A percentile compares a stretch with the other conserved stretches of the same genome.
Evolutionary conservation across 2,329 filamentous ascomycete species (phyloP).

Genomic region (Stachybotrys chlorohalonatus): DNA sequence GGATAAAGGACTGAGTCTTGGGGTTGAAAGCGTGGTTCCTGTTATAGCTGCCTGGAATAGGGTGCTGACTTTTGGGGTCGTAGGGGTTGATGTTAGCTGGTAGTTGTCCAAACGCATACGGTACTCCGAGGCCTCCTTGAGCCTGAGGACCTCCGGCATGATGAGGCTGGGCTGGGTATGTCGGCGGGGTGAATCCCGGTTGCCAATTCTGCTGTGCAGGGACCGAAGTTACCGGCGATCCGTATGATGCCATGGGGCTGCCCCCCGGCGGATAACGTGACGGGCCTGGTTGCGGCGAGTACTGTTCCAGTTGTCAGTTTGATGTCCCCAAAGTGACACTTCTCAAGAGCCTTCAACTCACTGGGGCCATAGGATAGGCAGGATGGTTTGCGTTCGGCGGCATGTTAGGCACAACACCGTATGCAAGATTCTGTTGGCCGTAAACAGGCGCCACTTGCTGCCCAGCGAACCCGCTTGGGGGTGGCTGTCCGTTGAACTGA

Average conservation of each 20-base stretch:
- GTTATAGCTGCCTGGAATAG: conserved; percentile 75
- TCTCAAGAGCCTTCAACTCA: conserved; percentile 20
- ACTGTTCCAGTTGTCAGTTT: conserved; percentile 7
- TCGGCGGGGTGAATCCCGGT: conserved; percentile 20
- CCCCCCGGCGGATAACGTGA: conserved; percentile 21
- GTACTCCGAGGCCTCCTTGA: conserved; percentile 23
- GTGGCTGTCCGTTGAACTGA: conserved; percentile 32
- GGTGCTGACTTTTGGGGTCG: conserved; percentile 68
- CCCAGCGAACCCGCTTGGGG: conserved; percentile 33
- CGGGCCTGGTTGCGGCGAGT: conserved; percentile 15
- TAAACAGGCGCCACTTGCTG: conserved; percentile 36
- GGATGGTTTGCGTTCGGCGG: conserved; percentile 32
- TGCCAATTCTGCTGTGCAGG: conserved; percentile 26
- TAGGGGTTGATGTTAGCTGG: conserved; percentile 61
- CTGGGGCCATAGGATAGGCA: conserved; percentile 37
- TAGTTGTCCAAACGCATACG: conserved; percentile 74
- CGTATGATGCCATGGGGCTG: conserved; percentile 27
- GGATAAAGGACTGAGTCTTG: conserved; percentile 87
- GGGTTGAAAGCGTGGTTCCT: conserved; percentile 80
- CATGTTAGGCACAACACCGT: conserved; percentile 33
- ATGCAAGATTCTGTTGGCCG: conserved; percentile 31
- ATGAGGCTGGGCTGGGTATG: conserved; percentile 19
- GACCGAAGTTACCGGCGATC: conserved; percentile 19
- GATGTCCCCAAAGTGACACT: not conserved
- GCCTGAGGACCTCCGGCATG: conserved; percentile 15